Percentiles rank a stretch among this genome's conserved stretches.
Evolutionary conservation across 345 rosid species (phyloP).

Genomic region (Cardamine resedifolia): DNA sequence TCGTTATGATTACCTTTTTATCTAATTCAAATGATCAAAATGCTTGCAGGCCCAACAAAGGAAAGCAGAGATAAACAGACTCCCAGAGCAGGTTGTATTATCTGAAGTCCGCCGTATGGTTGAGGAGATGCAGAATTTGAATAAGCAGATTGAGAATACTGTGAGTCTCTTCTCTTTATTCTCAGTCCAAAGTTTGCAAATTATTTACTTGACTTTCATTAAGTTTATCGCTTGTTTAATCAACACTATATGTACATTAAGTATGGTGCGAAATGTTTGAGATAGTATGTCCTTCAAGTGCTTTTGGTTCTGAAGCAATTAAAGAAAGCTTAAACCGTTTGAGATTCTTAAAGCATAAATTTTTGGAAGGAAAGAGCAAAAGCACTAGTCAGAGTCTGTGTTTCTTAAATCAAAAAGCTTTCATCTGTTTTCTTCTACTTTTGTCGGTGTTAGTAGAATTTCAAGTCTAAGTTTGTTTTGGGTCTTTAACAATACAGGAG

Average conservation of each 20-base stretch:
- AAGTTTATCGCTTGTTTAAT: not conserved
- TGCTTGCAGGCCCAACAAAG: slow-evolving; percentile 62
- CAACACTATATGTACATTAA: not conserved
- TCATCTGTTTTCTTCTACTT: slow-evolving; percentile 1
- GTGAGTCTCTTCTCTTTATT: slow-evolving; percentile 44
- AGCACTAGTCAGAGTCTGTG: not conserved
- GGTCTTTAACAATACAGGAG: slow-evolving; percentile 50
- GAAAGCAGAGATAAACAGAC: slow-evolving; percentile 64
- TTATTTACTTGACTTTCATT: not conserved
- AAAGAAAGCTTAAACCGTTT: no score
- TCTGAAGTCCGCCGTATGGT: slow-evolving; percentile 89
- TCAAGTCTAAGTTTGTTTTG: not conserved
- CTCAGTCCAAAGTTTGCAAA: not conserved
- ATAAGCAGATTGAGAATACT: slow-evolving; percentile 80
- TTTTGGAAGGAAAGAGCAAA: no score
- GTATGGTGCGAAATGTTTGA: not conserved
- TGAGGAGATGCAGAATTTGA: slow-evolving; percentile 80
- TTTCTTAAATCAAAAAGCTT: not conserved
- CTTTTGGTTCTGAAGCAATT: not conserved
- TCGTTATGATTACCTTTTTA: not conserved
- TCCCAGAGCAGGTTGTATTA: slow-evolving; percentile 78
- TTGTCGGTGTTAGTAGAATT: not conserved
- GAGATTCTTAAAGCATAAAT: no score
- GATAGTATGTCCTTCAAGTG: not conserved
- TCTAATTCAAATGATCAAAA: not conserved